Evolutionary conservation across 1,139 yeast genomes (phyloP).

Genomic region (Magnusiomyces suaveolens): DNA sequence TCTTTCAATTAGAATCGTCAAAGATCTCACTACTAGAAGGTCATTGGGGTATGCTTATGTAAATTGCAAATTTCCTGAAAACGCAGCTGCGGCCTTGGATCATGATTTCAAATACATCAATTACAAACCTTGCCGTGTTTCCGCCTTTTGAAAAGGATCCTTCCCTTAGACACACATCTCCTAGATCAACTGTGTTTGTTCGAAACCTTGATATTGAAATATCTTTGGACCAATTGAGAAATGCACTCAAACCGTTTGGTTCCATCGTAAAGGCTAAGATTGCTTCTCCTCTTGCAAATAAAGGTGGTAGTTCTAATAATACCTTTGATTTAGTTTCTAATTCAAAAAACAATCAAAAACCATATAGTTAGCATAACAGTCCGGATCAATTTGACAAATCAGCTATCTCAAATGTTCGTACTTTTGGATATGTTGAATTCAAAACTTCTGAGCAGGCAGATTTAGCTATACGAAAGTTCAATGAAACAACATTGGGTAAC

Average conservation of each 20-base stretch:
- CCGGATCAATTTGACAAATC: not conserved
- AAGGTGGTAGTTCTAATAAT: conserved; percentile 20
- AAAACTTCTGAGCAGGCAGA: conserved; percentile 71
- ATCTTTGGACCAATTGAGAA: conserved; percentile 70
- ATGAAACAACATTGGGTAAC: conserved; percentile 80
- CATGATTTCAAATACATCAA: conserved; percentile 72
- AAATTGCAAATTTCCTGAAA: conserved; percentile 67
- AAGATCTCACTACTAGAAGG: conserved; percentile 79
- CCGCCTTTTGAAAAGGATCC: conserved; percentile 95
- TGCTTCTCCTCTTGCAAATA: conserved; percentile 60
- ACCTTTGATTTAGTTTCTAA: no score
- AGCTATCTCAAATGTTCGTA: conserved; percentile 29
- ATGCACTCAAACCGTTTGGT: conserved; percentile 81
- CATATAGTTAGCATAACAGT: no score
- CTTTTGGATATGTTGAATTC: conserved; percentile 90
- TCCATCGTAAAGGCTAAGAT: conserved; percentile 82
- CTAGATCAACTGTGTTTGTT: conserved; percentile 60
- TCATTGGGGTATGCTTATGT: conserved; percentile 92
- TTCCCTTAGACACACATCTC: conserved; percentile 49
- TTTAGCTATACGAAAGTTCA: conserved; percentile 79
- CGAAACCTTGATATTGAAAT: conserved; percentile 78
- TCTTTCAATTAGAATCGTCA: conserved; percentile 81
- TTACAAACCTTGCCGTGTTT: conserved; percentile 82
- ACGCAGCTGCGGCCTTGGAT: conserved; percentile 76
- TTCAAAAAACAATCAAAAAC: no score